These are phyloP conservation scores for Striga hermonthica DNA, from an alignment of 305 asterid genomes.

Conservation along the genomic window DNA sequence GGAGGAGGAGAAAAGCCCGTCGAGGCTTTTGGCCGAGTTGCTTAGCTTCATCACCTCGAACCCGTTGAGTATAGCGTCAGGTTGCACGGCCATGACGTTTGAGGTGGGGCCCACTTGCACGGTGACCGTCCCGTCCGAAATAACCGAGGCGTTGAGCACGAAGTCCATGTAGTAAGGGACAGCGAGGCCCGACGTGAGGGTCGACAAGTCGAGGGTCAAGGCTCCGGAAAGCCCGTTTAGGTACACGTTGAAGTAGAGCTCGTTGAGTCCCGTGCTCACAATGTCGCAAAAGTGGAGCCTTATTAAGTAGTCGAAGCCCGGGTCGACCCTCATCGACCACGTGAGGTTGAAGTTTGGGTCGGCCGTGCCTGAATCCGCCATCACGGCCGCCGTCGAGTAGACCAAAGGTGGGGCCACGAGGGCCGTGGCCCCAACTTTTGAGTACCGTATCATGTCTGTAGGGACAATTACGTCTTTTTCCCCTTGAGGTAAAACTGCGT, in stretches of 20 bases:
- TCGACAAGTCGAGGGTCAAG: constrained; percentile 72
- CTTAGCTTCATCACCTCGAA: constrained; percentile 89
- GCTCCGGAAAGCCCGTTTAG: constrained; percentile 54
- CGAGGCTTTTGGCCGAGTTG: constrained; percentile 74
- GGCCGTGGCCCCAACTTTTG: constrained; percentile 67
- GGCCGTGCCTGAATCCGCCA: constrained; percentile 63
- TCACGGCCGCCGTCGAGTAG: constrained; percentile 69
- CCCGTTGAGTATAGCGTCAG: constrained; percentile 79
- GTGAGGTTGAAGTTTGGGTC: constrained; percentile 79
- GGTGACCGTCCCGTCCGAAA: constrained; percentile 47
- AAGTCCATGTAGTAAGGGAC: constrained; percentile 74
- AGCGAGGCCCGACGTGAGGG: constrained; percentile 61
- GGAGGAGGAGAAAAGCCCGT: constrained; percentile 64
- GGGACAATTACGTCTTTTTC: constrained; percentile 55
- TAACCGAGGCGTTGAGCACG: constrained; percentile 62
- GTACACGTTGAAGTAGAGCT: constrained; percentile 88
- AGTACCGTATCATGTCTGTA: constrained; percentile 44
- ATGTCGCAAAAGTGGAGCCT: constrained; percentile 90
- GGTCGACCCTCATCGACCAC: constrained; percentile 73
- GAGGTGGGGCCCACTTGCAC: constrained; percentile 75
- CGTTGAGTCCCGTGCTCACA: constrained; percentile 62
- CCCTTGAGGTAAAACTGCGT: constrained; percentile 55
- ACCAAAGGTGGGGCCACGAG: constrained; percentile 64
- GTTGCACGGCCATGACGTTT: constrained; percentile 41
- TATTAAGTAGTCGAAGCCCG: constrained; percentile 68